phyloP scores from a whole-genome alignment of 352 stramenopile species.

The Pseudoperonospora humuli region DNA sequence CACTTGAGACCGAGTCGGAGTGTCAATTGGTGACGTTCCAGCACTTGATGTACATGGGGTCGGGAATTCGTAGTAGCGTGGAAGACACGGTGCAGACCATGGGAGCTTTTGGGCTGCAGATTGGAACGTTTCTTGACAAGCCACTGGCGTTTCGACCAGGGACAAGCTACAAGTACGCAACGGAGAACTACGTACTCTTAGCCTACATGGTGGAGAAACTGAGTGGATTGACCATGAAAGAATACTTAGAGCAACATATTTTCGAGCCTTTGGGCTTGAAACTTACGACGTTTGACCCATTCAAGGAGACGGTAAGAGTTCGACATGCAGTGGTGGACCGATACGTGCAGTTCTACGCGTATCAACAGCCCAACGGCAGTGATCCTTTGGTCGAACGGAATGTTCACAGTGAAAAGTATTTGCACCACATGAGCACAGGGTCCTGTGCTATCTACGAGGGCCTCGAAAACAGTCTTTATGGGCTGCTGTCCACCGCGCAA shows the following conservation, averaged over 20 bases:
- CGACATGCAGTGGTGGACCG: constrained; percentile 33
- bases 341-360: constrained; percentile 46
- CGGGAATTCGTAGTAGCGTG: constrained; percentile 26
- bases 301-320: constrained; percentile 19
- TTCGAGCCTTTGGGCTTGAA: constrained; percentile 27
- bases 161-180: constrained; percentile 40
- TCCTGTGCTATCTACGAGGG: constrained; percentile 41
- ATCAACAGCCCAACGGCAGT: constrained; percentile 6
- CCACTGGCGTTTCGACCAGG: constrained; percentile 45
- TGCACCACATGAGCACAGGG: constrained; percentile 35
- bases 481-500: constrained; percentile 37
- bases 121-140: constrained; percentile 42
- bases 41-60: constrained; percentile 59
- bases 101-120: constrained; percentile 25
- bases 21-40: constrained; percentile 55
- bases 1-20: constrained; percentile 5
- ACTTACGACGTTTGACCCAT: constrained; percentile 47
- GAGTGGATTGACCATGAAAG: constrained; percentile 27
- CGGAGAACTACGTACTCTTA: constrained; percentile 51
- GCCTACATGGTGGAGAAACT: constrained; percentile 61
- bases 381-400: too few relatives aligned
- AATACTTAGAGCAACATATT: constrained; percentile 39
- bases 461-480: constrained; percentile 28
- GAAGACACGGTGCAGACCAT: constrained; percentile 7
- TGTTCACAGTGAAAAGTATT: constrained; percentile 10